Base-by-base conservation (phyloP, 805 yeast species). In the Schwanniomyces occidentalis region DNA sequence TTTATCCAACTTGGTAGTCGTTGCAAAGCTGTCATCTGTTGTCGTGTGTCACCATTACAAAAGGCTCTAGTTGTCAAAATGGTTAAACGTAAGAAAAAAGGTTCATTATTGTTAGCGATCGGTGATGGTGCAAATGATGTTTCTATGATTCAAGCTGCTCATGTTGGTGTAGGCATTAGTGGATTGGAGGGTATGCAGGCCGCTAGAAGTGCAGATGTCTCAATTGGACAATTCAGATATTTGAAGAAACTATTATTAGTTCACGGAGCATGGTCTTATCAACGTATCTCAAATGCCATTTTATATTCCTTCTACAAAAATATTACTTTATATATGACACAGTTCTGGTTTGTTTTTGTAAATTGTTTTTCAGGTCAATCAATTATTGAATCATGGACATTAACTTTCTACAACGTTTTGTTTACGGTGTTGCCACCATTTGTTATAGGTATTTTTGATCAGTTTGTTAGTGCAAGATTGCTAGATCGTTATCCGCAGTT, bases 171-270 rank as follows among this genome's bases (percentile, higher is more conserved):
- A 16, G 99, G 99, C 56, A 95, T 93, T 44, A 86, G 95, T 62
- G 99, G 99, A 46, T 84, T 89, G 91, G 99, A 93, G 65, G 99
- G 99, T 48, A 89, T 90, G 88, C 99, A 93, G 63, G 99, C 99
- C 8, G 97, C 99, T 0, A 76, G 99, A 58, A 83, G 95, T 58
- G 98, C 99, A 0, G 99, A 93, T 69, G 80, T 93, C 41, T 89
- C 98, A 1, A 88, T 95, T 60, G 98, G 96, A 0, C 98, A 93
- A 58, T 93, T 93, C 74, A 82, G 82, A 56, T 93, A 78, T 58
- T 71, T 93, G 64, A 78, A 80, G 51, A 89, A 86, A 56, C 64
- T 93, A 37, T 64, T 93, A 27, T 70, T 93, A 28, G 99, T 93
- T 8, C 99, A 93, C 59, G 99, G 99, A 2, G 67, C 96, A 6